phyloP scores from a whole-genome alignment of 2,329 filamentous ascomycete genomes.

The Endoconidiophora polonica region DNA sequence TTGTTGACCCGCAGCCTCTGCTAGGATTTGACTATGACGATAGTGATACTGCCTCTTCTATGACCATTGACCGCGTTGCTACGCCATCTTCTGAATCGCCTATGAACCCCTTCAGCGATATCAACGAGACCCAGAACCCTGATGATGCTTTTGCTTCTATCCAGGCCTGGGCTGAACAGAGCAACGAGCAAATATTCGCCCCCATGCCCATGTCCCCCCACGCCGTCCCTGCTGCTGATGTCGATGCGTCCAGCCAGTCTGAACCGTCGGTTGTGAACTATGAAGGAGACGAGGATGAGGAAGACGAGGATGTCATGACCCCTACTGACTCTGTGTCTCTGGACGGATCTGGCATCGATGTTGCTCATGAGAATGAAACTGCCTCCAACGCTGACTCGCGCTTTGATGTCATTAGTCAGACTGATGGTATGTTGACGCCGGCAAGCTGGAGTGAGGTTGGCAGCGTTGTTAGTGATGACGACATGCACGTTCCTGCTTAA shows the following conservation, averaged over 20 bases:
- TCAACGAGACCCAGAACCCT: conserved; percentile 12
- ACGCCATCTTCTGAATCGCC: conserved; percentile 8
- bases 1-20: not conserved
- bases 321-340: conserved; percentile 9
- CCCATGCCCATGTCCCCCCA: conserved; percentile 36
- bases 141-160: conserved; percentile 41
- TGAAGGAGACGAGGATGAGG: conserved; percentile 27
- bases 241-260: conserved; percentile 25
- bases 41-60: conserved; percentile 4
- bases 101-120: conserved; percentile 10
- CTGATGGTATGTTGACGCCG: conserved; percentile 41
- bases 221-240: conserved; percentile 15
- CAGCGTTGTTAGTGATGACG: conserved; percentile 42
- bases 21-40: not conserved
- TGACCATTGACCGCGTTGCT: not conserved
- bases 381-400: conserved; percentile 37
- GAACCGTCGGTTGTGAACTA: conserved; percentile 38
- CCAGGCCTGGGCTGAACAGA: conserved; percentile 46
- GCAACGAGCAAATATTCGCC: conserved; percentile 40
- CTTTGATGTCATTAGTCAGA: conserved; percentile 40
- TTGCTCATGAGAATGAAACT: conserved; percentile 29
- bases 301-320: conserved; percentile 28
- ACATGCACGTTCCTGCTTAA: conserved; percentile 21
- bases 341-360: conserved; percentile 6
- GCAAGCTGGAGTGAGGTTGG: conserved; percentile 50